Base-by-base conservation (phyloP, 805 yeast species). In the Yamadazyma scolyti region DNA sequence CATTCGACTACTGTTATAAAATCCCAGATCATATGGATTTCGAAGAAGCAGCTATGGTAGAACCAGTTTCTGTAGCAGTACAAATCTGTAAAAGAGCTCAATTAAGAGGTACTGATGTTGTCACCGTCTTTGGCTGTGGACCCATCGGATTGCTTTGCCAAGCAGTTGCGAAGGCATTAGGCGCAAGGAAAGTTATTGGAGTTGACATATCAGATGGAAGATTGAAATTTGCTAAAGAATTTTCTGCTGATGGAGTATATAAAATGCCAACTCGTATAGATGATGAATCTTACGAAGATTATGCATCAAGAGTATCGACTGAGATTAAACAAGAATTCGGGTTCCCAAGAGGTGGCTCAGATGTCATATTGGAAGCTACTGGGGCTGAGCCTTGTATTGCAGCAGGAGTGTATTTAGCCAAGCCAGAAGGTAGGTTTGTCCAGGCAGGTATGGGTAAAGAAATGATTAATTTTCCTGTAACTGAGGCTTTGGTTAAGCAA, bases 21-120 rank as follows among this genome's bases (percentile, higher is more conserved):
- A 36, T 50, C 16, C 56, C 56, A n/a, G 48, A 47, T 25, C 36
- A 39, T 21, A 42, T 50, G 48, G 19, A 40, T 10, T 40, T 37
- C 28, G 53, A 50, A 34, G 49, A 48, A 34, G 57, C 52, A 4
- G 55, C 57, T 1, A 36, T 52, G 40, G 48, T 43, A 13, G 57
- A 52, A 35, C 50, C 48, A 2, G 42, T 52, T 12, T 40, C 49
- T 12, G 57, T 52, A 10, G 55, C 47, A 3, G 49, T 41, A n/a
- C 52, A 50, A 36, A 48, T 47, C 9, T 27, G 44, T 21, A 42
- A 47, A 27, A 38, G 46, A 27, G 48, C 50, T 9, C 25, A 41
- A 37, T 25, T 39, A 27, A 29, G 39, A 36, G 33, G 40, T 27
- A 31, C 47, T 15, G 40, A 44, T 27, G 33, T 46, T 16, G 44